Conservation (phyloP, 192 early-diverging fungal genomes). For the Backusella mclennaniae region DNA sequence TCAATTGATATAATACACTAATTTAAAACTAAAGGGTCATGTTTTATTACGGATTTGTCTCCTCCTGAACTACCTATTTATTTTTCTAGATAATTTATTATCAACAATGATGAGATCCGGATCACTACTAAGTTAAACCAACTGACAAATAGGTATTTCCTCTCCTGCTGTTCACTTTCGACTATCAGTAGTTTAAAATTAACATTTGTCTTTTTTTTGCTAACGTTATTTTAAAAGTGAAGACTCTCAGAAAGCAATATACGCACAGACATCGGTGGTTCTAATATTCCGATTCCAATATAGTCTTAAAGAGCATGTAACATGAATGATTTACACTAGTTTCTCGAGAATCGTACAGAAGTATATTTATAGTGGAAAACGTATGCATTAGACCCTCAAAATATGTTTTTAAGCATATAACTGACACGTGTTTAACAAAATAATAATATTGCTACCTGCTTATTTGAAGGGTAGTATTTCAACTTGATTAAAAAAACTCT, state of each 20-base stretch:
- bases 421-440: not conserved
- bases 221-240: not conserved
- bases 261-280: not conserved
- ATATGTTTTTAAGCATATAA: not conserved
- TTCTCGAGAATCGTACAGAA: not conserved
- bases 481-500: too few relatives aligned
- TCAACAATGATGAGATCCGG: not conserved
- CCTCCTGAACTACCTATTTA: not conserved
- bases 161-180: not conserved
- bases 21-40: not conserved
- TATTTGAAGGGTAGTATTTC: too few relatives aligned
- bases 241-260: not conserved
- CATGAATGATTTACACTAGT: not conserved
- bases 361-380: not conserved
- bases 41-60: not conserved
- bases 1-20: not conserved
- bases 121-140: too few relatives aligned
- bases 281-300: not conserved
- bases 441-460: too few relatives aligned
- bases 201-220: not conserved
- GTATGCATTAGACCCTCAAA: not conserved
- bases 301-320: not conserved
- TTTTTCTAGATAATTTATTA: not conserved
- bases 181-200: not conserved
- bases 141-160: too few relatives aligned